A percentile compares a stretch with the other conserved stretches of the same genome.
Conservation (phyloP, 352 stramenopile genomes). For the Phytophthora hybrid region DNA sequence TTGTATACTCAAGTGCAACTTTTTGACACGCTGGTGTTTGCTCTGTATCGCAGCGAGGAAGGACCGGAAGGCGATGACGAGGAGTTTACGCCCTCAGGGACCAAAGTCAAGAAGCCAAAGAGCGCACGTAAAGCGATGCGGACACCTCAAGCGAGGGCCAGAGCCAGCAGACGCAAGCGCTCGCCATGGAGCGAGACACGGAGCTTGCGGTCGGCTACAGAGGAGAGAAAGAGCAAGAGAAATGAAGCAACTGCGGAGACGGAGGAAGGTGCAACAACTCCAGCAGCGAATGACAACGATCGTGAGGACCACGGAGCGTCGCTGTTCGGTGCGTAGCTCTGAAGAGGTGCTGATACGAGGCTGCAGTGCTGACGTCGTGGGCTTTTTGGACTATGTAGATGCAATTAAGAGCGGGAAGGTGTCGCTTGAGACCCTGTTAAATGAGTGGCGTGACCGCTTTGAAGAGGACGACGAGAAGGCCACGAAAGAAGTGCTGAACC, state of each 20-base stretch:
- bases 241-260: not conserved
- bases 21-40: not conserved
- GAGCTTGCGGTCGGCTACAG: slow-evolving; percentile 16
- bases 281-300: slow-evolving; percentile 9
- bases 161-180: slow-evolving; percentile 34
- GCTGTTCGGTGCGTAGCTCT: slow-evolving; percentile 38
- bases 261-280: slow-evolving; percentile 6
- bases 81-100: slow-evolving; percentile 40
- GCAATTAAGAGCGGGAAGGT: slow-evolving; percentile 60
- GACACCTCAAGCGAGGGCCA: slow-evolving; percentile 26
- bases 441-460: slow-evolving; percentile 77
- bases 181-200: slow-evolving; percentile 46
- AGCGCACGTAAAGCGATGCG: slow-evolving; percentile 23
- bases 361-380: slow-evolving; percentile 2
- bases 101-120: slow-evolving; percentile 26
- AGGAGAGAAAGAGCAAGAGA: slow-evolving; percentile 19
- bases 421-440: slow-evolving; percentile 61
- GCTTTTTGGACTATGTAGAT: slow-evolving; percentile 45
- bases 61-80: slow-evolving; percentile 42
- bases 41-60: slow-evolving; percentile 29
- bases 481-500: slow-evolving; percentile 79
- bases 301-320: slow-evolving; percentile 29
- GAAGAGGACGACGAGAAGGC: slow-evolving; percentile 62
- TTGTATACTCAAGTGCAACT: slow-evolving; percentile 26
- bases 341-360: not conserved